Base-by-base conservation (phyloP, 768 basidiomycete genomes). In the Pilatotrama ljubarskyi region DNA sequence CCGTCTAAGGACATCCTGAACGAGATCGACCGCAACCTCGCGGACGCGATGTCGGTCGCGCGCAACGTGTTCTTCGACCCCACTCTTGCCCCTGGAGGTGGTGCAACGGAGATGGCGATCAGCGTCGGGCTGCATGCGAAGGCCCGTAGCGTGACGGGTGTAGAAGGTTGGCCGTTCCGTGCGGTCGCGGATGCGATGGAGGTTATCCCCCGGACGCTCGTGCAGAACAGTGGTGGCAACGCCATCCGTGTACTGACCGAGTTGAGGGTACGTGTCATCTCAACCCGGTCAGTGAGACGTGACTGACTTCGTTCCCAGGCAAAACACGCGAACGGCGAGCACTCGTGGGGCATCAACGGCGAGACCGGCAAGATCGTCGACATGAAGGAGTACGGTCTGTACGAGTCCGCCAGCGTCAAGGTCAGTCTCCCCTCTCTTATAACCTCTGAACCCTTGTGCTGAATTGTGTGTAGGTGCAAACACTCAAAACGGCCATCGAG, bases 101-200 rank as follows among this genome's bases (percentile, higher is more conserved):
- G 97, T 42, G 96, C 97, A 24, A 96, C 94, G 3, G 97, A 99
- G 78, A 98, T 98, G 94, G 97, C 96, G 0, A 87, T 98, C 74
- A 87, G 87, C 36, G 93, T 97, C 3, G 93, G 89, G 0, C 74
- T 98, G 64, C 89, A 91, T 49, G 80, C 83, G 9, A 91, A 88
- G 72, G 91, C 92, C 18, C 80, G 90, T 68, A 85, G 78, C 46
- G 80, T 97, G 59, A 86, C 87, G 15, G 95, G 96, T 14, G 89
- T 95, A 15, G 93, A 95, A 71, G 90, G 88, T 0, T 94, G 91
- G 80, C 94, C 95, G 9, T 95, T 88, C 77, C 78, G 90, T 44
- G 94, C 95, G 24, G 93, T 98, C 11, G 91, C 91, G 0, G 96
- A 98, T 66, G 95, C 97, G 32, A 88, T 98, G 83, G 96, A 98